Percentiles rank a stretch among this genome's conserved stretches.
Evolutionary conservation across 2,329 filamentous ascomycete genomes (phyloP).

Genomic region (Penicillium sp.): DNA sequence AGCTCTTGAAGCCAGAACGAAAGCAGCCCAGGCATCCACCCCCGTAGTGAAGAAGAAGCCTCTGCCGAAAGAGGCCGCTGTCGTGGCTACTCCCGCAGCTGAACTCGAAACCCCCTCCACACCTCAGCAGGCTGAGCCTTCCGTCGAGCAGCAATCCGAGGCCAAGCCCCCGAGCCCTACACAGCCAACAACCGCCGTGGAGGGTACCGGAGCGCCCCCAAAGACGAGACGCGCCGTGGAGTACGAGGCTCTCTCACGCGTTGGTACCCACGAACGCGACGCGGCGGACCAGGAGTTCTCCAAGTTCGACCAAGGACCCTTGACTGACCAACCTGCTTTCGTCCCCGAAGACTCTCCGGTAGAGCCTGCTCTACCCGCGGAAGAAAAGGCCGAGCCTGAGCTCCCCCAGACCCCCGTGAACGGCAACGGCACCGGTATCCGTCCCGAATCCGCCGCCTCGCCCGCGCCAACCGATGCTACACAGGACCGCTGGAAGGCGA

Average conservation of each 20-base stretch:
- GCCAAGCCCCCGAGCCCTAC: slow-evolving; percentile 1
- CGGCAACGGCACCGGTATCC: slow-evolving; percentile 14
- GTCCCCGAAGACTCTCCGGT: slow-evolving; percentile 54
- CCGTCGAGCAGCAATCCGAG: slow-evolving; percentile 27
- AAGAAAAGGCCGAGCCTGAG: slow-evolving; percentile 17
- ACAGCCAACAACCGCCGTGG: slow-evolving; percentile 4
- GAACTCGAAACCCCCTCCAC: slow-evolving; percentile 10
- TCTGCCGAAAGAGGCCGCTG: slow-evolving; percentile 19
- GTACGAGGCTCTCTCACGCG: slow-evolving; percentile 57
- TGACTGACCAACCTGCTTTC: slow-evolving; percentile 82
- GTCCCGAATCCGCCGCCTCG: slow-evolving; percentile 8
- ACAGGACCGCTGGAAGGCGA: slow-evolving; percentile 90
- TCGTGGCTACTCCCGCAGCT: slow-evolving; percentile 3
- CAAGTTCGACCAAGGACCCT: slow-evolving; percentile 82
- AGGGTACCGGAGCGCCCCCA: slow-evolving; percentile 31
- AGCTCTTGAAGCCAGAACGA: slow-evolving; percentile 40
- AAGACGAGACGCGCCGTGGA: slow-evolving; percentile 49
- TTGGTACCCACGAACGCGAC: slow-evolving; percentile 51
- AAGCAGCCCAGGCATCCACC: slow-evolving; percentile 31
- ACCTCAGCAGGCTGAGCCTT: slow-evolving; percentile 9
- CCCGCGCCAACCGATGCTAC: slow-evolving; percentile 4
- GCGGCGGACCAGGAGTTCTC: slow-evolving; percentile 53
- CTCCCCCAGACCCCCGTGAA: slow-evolving; percentile 20
- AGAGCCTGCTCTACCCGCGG: slow-evolving; percentile 18
- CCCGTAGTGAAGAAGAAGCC: slow-evolving; percentile 38